These are phyloP conservation scores for Penicillium ucsense DNA, from an alignment of 495 filamentous ascomycete species.

Conservation along the genomic window DNA sequence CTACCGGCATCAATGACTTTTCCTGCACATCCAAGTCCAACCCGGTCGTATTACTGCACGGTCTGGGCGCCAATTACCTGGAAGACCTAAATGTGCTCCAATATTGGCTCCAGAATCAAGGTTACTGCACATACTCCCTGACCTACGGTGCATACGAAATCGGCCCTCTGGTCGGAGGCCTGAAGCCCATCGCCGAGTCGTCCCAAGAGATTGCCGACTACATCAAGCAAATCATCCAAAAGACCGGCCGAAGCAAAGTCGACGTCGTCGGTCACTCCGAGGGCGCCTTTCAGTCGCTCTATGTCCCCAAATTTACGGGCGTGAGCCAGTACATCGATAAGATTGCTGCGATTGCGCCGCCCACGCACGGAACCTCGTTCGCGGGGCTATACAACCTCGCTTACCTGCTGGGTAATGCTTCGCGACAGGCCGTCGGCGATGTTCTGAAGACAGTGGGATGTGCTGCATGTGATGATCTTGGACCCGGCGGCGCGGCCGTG, in stretches of 20 bases:
- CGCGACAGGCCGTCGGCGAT: slow-evolving; percentile 21
- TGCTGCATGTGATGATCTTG: slow-evolving; percentile 37
- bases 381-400: slow-evolving; percentile 37
- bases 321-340: slow-evolving; percentile 34
- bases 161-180: slow-evolving; percentile 38
- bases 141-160: slow-evolving; percentile 43
- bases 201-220: slow-evolving; percentile 41
- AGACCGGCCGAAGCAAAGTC: slow-evolving; percentile 35
- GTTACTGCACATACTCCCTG: slow-evolving; percentile 42
- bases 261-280: slow-evolving; percentile 47
- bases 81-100: slow-evolving; percentile 45
- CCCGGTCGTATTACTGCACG: slow-evolving; percentile 44
- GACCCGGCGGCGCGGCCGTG: slow-evolving; percentile 28
- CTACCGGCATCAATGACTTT: slow-evolving; percentile 29
- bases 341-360: slow-evolving; percentile 40
- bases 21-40: slow-evolving; percentile 29
- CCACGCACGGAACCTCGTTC: slow-evolving; percentile 40
- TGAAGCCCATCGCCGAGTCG: slow-evolving; percentile 35
- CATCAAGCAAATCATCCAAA: slow-evolving; percentile 29
- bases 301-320: slow-evolving; percentile 43
- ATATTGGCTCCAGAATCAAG: slow-evolving; percentile 37
- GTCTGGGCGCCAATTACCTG: slow-evolving; percentile 40
- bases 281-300: slow-evolving; percentile 42
- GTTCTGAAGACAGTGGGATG: slow-evolving; percentile 34
- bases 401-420: slow-evolving; percentile 28